Evolutionary conservation across 1,139 yeast species (phyloP), one percentile per base, ranked within the genome.

Genomic region (Blastobotrys raffinosifermentans): DNA sequence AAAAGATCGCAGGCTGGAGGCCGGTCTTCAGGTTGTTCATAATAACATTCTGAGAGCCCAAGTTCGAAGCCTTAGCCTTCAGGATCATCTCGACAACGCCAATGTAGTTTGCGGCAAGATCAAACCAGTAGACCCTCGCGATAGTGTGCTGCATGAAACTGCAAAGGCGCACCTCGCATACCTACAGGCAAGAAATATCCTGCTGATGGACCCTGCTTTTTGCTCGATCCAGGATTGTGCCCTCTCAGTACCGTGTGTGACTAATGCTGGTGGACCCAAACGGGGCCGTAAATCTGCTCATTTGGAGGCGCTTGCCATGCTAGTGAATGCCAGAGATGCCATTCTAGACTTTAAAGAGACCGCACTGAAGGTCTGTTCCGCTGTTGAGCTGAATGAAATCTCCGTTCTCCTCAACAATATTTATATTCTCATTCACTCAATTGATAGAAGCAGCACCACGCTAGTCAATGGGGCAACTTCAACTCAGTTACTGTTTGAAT

Each of bases 141-240:
- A 57, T 19, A 35, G 34, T 8, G 44, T 50, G 5, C 20, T 53
- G 26, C 43, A 51, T 19, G 43, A 41, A 7, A 32, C 47, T 4
- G 38, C 46, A 2, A 43, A 45, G 23, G 53, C 61, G 4, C 43
- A 53, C 14, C 44, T 45, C 19, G 35, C 41, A 6, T 52, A 49
- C 31, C 33, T 48, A 7, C 33, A 41, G 18, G 63, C 63, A 2
- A 40, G 40, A 18, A 38, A 45, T 13, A 29, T 47, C 10, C 47
- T 61, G 10, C 40, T 44, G 26, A 40, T 48, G 5, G 75, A 72
- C 46, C 72, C 77, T 0, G 64, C 69, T 19, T 68, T 66, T 44
- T 64, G 68, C n/a, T 65, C 66, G 18, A 49, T 72, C 26, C 69
- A 63, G 36, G 77, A 72, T 33, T 69, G 76, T 2, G 72, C 72